Conservation (phyloP, 805 yeast genomes). For the Yamadazyma kitorensis region DNA sequence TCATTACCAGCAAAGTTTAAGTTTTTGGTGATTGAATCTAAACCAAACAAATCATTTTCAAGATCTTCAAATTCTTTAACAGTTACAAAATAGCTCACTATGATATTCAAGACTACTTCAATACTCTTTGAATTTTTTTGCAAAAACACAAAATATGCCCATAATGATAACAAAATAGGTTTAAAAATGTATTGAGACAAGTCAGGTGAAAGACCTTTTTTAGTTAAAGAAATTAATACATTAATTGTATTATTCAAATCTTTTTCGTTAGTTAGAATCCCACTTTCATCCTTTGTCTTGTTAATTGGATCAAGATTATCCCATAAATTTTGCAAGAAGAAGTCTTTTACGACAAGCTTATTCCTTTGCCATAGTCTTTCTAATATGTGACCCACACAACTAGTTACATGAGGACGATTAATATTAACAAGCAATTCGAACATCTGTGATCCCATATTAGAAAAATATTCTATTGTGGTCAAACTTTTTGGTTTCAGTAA, state of each 20-base stretch:
- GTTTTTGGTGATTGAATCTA: constrained; percentile 34
- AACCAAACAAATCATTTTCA: constrained; percentile 15
- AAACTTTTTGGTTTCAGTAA: constrained; percentile 58
- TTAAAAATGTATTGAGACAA: constrained; percentile 22
- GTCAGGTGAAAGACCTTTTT: constrained; percentile 28
- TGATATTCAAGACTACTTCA: constrained; percentile 34
- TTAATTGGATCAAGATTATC: constrained; percentile 34
- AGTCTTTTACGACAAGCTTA: constrained; percentile 51
- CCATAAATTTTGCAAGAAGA: constrained; percentile 54
- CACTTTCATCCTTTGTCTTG: constrained; percentile 10
- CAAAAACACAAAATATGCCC: constrained; percentile 46
- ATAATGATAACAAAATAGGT: constrained; percentile 34
- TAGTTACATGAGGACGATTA: constrained; percentile 58
- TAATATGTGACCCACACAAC: constrained; percentile 55
- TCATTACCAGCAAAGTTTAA: constrained; percentile 25
- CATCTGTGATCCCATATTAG: constrained; percentile 60
- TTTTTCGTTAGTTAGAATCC: constrained; percentile 41
- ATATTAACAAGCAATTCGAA: constrained; percentile 55
- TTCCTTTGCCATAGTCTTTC: constrained; percentile 52
- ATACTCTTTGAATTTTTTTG: constrained; percentile 25
- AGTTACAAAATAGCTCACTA: constrained; percentile 36
- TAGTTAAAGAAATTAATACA: constrained; percentile 61
- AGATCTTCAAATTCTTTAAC: constrained; percentile 16
- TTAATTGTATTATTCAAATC: constrained; percentile 61
- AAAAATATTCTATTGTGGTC: constrained; percentile 49